These are phyloP conservation scores for Colletotrichum scovillei DNA, from an alignment of 2,329 filamentous ascomycete species.

Conservation along the genomic window DNA sequence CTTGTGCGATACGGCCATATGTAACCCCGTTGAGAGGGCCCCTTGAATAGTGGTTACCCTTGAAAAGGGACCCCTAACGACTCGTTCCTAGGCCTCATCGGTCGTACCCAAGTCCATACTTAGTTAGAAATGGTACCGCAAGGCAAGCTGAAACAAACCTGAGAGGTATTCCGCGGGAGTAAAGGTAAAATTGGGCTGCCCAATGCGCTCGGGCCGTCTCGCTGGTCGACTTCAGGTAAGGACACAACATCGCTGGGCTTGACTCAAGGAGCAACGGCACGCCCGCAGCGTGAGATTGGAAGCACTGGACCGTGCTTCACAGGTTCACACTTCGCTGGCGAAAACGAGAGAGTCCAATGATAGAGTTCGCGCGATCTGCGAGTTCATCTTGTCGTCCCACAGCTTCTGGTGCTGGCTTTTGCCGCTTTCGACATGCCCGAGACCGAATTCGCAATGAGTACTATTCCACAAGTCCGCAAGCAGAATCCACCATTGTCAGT, in stretches of 20 bases:
- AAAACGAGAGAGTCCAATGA: conserved; percentile 15
- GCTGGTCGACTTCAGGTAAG: background rate
- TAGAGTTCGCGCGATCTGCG: conserved; percentile 16
- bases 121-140: background rate
- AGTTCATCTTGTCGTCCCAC: conserved; percentile 22
- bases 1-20: background rate
- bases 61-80: background rate
- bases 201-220: conserved; percentile 13
- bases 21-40: background rate
- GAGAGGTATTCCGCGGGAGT: background rate
- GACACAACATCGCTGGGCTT: background rate
- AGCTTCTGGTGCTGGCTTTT: background rate
- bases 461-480: background rate
- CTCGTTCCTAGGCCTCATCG: background rate
- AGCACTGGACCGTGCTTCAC: background rate
- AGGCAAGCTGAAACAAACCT: background rate
- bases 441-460: background rate
- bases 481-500: too few relatives aligned
- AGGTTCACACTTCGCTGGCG: background rate
- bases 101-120: background rate
- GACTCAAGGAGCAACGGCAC: conserved; percentile 12
- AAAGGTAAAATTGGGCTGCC: background rate
- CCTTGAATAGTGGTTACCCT: background rate
- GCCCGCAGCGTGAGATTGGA: conserved; percentile 8
- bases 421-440: background rate